These are phyloP conservation scores for Cryptococcus sp. DNA, from an alignment of 1,284 basidiomycete genomes.

Conservation along the genomic window DNA sequence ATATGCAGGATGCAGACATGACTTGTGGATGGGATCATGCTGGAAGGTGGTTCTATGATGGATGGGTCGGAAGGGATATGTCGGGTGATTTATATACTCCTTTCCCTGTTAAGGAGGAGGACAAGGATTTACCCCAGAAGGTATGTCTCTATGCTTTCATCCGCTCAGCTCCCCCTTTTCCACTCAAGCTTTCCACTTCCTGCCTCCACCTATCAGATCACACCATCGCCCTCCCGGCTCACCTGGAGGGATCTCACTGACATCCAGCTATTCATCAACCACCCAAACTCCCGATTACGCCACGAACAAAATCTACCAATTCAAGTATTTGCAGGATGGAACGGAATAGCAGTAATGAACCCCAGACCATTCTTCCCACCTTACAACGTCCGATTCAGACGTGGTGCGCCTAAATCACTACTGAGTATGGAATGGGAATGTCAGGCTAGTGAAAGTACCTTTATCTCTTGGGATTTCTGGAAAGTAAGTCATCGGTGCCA, in stretches of 20 bases:
- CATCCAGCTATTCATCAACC: conserved; percentile 37
- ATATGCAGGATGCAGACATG: conserved; percentile 47
- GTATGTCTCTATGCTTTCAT: conserved; percentile 27
- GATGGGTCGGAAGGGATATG: conserved; percentile 50
- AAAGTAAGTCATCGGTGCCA: conserved; percentile 8
- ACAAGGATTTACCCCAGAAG: conserved; percentile 37
- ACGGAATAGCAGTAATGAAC: conserved; percentile 52
- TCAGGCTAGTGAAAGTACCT: conserved; percentile 39
- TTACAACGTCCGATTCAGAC: conserved; percentile 40
- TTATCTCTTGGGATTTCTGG: conserved; percentile 49
- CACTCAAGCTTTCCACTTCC: not conserved
- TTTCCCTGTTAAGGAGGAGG: conserved; percentile 45
- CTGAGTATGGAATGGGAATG: conserved; percentile 30
- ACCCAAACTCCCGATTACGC: conserved; percentile 30
- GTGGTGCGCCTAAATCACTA: conserved; percentile 20
- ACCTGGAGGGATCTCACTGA: too few relatives aligned
- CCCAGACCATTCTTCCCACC: conserved; percentile 41
- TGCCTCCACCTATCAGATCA: conserved; percentile 13
- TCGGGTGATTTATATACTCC: conserved; percentile 41
- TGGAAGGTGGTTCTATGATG: conserved; percentile 50
- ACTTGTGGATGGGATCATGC: conserved; percentile 51
- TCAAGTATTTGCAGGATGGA: conserved; percentile 55
- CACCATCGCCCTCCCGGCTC: conserved; percentile 7
- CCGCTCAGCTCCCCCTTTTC: too few relatives aligned
- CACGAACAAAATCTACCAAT: conserved; percentile 41